Conservation (phyloP, 2,329 filamentous ascomycete species). For the Penicillium expansum region DNA sequence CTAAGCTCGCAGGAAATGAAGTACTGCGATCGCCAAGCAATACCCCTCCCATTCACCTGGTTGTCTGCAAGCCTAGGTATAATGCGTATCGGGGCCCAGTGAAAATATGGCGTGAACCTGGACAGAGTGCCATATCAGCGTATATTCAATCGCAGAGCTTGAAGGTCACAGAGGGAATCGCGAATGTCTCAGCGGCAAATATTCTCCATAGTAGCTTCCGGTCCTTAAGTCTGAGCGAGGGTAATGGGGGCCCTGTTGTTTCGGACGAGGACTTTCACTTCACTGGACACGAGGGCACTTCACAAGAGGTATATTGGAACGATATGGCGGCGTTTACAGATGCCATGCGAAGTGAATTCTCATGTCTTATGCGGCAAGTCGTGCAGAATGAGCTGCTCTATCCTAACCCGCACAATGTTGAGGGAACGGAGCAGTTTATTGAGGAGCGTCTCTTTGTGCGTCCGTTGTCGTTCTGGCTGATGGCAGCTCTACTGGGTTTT, state of each 20-base stretch:
- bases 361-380: conserved; percentile 1
- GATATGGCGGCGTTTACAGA: not conserved
- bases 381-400: not conserved
- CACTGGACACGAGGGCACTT: not conserved
- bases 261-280: not conserved
- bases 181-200: not conserved
- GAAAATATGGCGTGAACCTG: not conserved
- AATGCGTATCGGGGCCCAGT: not conserved
- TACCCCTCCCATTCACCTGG: not conserved
- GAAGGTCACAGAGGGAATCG: not conserved
- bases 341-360: not conserved
- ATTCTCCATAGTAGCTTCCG: not conserved
- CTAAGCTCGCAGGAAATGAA: not conserved
- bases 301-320: not conserved
- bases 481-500: not conserved
- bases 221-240: not conserved
- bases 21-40: not conserved
- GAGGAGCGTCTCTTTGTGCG: conserved; percentile 7
- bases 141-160: not conserved
- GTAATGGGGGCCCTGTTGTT: not conserved
- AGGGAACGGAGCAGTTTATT: not conserved
- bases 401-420: not conserved
- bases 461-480: conserved; percentile 3
- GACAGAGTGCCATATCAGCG: not conserved
- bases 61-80: not conserved